A percentile compares a stretch with the other conserved stretches of the same genome.
phyloP scores from a whole-genome alignment of 2,329 filamentous ascomycete species.

The Phaeosphaeria sp. region DNA sequence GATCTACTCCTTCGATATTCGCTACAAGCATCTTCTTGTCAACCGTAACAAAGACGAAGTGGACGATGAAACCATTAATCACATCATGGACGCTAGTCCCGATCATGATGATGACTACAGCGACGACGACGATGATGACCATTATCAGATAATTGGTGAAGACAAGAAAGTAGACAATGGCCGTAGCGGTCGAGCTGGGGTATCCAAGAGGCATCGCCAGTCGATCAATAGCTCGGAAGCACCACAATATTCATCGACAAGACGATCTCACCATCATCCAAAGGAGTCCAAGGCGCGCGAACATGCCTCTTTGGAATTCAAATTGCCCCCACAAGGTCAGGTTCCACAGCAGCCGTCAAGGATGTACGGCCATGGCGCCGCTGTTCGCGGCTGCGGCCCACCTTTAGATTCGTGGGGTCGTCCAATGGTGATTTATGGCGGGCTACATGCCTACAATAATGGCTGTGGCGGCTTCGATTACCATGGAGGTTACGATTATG shows the following conservation, averaged over 20 bases:
- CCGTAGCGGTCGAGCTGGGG: constrained; percentile 5
- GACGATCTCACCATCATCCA: neutral
- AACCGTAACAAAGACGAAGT: constrained; percentile 22
- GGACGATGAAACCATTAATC: constrained; percentile 30
- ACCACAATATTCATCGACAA: constrained; percentile 4
- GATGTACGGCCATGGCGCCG: constrained; percentile 6
- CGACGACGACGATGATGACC: constrained; percentile 7
- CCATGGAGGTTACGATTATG: neutral
- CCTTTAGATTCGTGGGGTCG: constrained; percentile 10
- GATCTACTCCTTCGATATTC: constrained; percentile 27
- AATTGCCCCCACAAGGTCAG: neutral
- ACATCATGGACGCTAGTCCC: constrained; percentile 19
- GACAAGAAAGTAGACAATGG: constrained; percentile 3
- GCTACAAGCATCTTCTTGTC: constrained; percentile 41
- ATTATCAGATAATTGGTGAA: constrained; percentile 6
- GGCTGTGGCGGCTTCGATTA: constrained; percentile 9
- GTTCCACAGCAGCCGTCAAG: constrained; percentile 2
- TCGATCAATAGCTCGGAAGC: constrained; percentile 14
- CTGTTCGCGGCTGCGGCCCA: constrained; percentile 1
- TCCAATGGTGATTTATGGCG: constrained; percentile 8
- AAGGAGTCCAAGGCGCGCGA: constrained; percentile 12
- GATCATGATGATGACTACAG: constrained; percentile 11
- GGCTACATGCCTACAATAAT: constrained; percentile 7
- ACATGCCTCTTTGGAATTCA: neutral
- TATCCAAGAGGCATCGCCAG: constrained; percentile 8